Base-by-base conservation (phyloP, 176 grass and related monocot species). In the Rhipidocladum racemiflorum region DNA sequence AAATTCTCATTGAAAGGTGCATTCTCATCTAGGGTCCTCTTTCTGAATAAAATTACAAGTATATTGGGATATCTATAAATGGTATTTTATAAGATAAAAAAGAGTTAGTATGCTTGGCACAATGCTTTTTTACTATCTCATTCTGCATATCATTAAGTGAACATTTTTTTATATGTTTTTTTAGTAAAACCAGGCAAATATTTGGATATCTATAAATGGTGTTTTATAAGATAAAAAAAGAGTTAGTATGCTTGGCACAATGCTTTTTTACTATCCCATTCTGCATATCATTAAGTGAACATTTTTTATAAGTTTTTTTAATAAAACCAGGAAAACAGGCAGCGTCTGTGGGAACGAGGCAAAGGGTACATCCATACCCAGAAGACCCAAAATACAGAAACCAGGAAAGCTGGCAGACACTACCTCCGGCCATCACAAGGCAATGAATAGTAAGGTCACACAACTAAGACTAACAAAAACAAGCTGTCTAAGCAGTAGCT, bases 1-100 rank as follows among this genome's bases (percentile, higher is more conserved):
- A 38, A 79, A 64, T 78, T 39, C 66, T 21, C 40, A 49, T 45
- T 70, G n/a, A 78, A 84, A 70, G 29, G 15, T 53, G 61, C 39
- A 6, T 61, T 76, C 43, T 28, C 27, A 35, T 51, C 18, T 20
- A 61, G 34, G 50, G 9, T 61, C 40, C 32, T 49, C 29, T 85
- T 77, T 72, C 49, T 48, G 63, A 85, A 77, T 70, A 76, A 76
- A 9, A 6, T 57, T 57, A 43, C 7, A 61, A 61, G 40, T 63
- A 63, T 48, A 77, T 46, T 63, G 62, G 5, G 39, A 77, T 77
- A 63, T 28, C 7, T 20, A 25, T 54, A 80, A 67, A 9, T 56
- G 35, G 64, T 42, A 32, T 39, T 68, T 10, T 55, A 68, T 39
- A 55, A 29, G 24, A 57, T 21, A 68, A 27, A 55, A 29, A 39